Base-by-base conservation (phyloP, 106 monocot genomes). In the Acorus calamus region DNA sequence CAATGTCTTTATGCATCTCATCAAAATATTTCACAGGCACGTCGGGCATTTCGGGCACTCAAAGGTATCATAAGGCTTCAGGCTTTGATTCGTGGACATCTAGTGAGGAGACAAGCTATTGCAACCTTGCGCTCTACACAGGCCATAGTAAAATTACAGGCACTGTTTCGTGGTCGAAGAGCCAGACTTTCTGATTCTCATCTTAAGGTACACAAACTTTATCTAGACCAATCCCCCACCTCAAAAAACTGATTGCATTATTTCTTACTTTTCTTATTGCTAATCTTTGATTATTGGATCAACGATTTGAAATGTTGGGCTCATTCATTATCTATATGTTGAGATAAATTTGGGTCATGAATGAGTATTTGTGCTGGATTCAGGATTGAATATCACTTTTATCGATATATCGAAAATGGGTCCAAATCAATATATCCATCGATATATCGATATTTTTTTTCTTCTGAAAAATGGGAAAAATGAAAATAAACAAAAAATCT, bases 51-150 rank as follows among this genome's bases (percentile, higher is more conserved):
- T 67, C 82, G 65, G 72, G 83, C 91, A 8, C 59, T 98, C 52
- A 91, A 80, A 67, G 96, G 91, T 13, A 98, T 98, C 66, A 91
- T 98, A 69, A 87, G 83, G 78, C 74, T 98, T 46, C 96, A 98
- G 53, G 96, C 96, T 2, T 65, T 98, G 14, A 75, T 87, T 61
- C 84, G 91, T 67, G 96, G 96, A 53, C 85, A 98, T 73, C 71
- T 98, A 66, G 87, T 98, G 57, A 82, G 91, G 63, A 87, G 96
- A 63, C 96, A 98, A 75, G 96, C 96, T 62, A 66, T 81, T 77
- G 68, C 83, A 62, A 91, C 87, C 8, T 65, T 98, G 47, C 68
- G 49, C 63, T 70, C 84, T 56, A 80, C 72, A 54, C 68, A 77
- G 57, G 76, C 70, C 64, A 81, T 98, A 63, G 74, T 91, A 44